Percentiles rank a stretch among this genome's conserved stretches.
Evolutionary conservation across 352 stramenopile genomes (phyloP).

Genomic region (Phytophthora colocasiae): DNA sequence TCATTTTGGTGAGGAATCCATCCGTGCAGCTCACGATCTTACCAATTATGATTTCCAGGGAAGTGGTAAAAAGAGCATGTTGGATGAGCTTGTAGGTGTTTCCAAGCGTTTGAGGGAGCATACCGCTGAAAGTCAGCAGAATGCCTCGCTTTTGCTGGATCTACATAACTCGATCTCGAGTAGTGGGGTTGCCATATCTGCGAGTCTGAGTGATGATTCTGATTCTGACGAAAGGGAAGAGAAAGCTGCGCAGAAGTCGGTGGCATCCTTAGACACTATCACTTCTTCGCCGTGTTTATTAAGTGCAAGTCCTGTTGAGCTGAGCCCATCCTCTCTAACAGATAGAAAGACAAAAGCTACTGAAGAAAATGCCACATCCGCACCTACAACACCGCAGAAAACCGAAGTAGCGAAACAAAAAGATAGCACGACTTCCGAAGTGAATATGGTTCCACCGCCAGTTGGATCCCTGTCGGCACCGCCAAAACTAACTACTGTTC

Average conservation of each 20-base stretch:
- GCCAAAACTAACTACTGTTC: slow-evolving; percentile 14
- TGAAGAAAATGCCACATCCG: slow-evolving; percentile 8
- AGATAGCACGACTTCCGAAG: neutral
- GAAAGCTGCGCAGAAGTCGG: slow-evolving; percentile 9
- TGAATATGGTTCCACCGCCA: slow-evolving; percentile 1
- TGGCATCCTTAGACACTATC: slow-evolving; percentile 20
- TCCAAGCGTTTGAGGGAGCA: slow-evolving; percentile 22
- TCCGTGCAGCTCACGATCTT: slow-evolving; percentile 23
- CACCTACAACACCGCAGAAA: slow-evolving; percentile 7
- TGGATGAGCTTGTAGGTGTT: slow-evolving; percentile 31
- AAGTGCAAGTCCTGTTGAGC: slow-evolving; percentile 11
- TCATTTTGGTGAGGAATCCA: slow-evolving; percentile 30
- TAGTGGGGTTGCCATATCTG: slow-evolving; percentile 1
- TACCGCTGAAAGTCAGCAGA: slow-evolving; percentile 27
- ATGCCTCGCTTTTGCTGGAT: slow-evolving; percentile 22
- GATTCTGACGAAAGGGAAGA: slow-evolving; percentile 17
- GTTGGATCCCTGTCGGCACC: slow-evolving; percentile 22
- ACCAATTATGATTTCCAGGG: neutral
- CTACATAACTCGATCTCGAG: slow-evolving; percentile 19
- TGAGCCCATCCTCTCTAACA: slow-evolving; percentile 11
- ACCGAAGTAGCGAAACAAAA: neutral
- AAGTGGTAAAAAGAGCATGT: slow-evolving; percentile 23
- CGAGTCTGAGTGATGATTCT: slow-evolving; percentile 11
- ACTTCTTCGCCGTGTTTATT: slow-evolving; percentile 27
- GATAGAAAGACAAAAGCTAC: slow-evolving; percentile 4